Conservation (phyloP, 129 eudicot genomes). For the Mikania micrantha region DNA sequence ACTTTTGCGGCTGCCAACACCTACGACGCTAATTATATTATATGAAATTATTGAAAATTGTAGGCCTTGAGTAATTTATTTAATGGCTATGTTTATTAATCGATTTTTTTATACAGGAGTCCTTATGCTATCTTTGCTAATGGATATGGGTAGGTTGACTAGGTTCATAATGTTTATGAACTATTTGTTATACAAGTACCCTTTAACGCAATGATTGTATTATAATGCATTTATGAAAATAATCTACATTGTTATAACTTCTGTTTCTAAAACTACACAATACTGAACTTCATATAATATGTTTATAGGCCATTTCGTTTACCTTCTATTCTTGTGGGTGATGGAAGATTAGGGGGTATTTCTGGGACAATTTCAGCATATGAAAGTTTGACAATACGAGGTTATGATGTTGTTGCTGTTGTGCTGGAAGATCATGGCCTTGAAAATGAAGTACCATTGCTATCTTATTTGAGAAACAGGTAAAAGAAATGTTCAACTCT, state of each 20-base stretch:
- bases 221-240: neutral
- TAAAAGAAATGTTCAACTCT: conserved; percentile 13
- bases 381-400: conserved; percentile 81
- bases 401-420: conserved; percentile 88
- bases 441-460: conserved; percentile 61
- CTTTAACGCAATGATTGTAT: neutral
- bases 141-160: neutral
- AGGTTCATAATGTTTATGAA: neutral
- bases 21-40: neutral
- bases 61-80: too few species aligned
- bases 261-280: too few species aligned
- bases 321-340: conserved; percentile 92
- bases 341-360: conserved; percentile 95
- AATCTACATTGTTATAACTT: neutral
- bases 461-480: conserved; percentile 69
- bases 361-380: conserved; percentile 92
- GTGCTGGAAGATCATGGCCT: conserved; percentile 85
- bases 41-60: too few species aligned
- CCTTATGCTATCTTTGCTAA: too few species aligned
- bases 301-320: conserved; percentile 76
- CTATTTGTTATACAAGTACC: neutral
- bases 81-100: too few species aligned
- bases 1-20: neutral
- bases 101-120: too few species aligned
- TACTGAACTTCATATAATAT: neutral